A percentile compares a stretch with the other conserved stretches of the same genome.
Conservation (phyloP, 1,284 basidiomycete species). For the Porphyrellus sp. region DNA sequence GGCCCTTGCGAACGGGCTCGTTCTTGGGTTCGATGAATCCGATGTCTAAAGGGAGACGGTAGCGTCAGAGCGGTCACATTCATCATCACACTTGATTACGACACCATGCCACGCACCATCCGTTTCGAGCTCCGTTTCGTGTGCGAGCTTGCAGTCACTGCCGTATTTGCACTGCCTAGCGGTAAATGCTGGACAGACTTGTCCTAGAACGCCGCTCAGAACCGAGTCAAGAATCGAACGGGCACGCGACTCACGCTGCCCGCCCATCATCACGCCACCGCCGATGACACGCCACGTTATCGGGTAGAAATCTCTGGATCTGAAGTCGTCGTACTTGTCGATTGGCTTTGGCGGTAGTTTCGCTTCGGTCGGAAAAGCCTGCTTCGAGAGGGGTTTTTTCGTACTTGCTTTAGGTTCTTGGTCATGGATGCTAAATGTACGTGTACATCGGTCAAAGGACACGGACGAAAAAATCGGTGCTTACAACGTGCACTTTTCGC, state of each 20-base stretch:
- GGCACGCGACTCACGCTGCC: slow-evolving; percentile 34
- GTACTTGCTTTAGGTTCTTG: slow-evolving; percentile 3
- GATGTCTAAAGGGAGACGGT: slow-evolving; percentile 9
- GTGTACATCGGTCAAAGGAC: slow-evolving; percentile 2
- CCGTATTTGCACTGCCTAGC: slow-evolving; percentile 39
- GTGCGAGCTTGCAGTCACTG: slow-evolving; percentile 39
- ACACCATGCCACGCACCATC: slow-evolving; percentile 19
- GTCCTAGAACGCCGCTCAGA: slow-evolving; percentile 29
- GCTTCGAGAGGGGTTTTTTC: not conserved
- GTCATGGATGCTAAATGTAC: slow-evolving; percentile 40
- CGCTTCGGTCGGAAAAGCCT: slow-evolving; percentile 2
- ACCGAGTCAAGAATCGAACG: not conserved
- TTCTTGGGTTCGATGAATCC: slow-evolving; percentile 20
- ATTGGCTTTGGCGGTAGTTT: slow-evolving; percentile 28
- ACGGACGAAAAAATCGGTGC: slow-evolving; percentile 24
- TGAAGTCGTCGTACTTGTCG: slow-evolving; percentile 24
- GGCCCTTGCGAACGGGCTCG: not conserved
- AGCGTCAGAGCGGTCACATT: slow-evolving; percentile 2
- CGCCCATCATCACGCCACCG: slow-evolving; percentile 50
- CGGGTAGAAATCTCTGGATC: slow-evolving; percentile 33
- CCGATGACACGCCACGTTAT: slow-evolving; percentile 49
- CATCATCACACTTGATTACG: not conserved
- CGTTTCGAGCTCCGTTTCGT: slow-evolving; percentile 33
- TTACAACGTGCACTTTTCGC: slow-evolving; percentile 66
- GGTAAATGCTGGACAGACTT: slow-evolving; percentile 37